Percentiles rank a stretch among this genome's conserved stretches.
Evolutionary conservation across 495 filamentous ascomycete species (phyloP).

Genomic region (Lepraria neglecta): DNA sequence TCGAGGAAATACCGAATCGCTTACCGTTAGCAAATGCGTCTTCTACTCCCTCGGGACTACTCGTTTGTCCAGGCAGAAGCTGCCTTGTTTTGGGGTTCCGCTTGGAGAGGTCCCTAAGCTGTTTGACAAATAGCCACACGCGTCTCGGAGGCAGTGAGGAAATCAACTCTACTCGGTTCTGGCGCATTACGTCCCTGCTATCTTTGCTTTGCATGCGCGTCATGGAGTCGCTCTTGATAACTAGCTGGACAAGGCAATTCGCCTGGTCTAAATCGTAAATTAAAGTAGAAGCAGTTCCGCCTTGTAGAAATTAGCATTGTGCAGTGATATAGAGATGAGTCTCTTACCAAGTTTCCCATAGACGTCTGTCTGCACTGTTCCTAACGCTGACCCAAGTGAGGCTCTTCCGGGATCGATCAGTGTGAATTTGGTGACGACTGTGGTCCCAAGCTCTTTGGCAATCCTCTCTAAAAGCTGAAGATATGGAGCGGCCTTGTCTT

Average conservation of each 20-base stretch:
- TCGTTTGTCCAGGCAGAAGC: not conserved
- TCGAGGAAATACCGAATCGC: not conserved
- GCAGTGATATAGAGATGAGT: accelerated
- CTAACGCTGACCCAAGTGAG: not conserved
- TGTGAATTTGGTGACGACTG: not conserved
- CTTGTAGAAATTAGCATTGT: slow-evolving; percentile 7
- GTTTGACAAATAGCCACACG: slow-evolving; percentile 19
- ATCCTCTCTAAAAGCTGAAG: slow-evolving; percentile 29
- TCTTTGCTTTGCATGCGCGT: not conserved
- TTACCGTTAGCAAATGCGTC: slow-evolving; percentile 14
- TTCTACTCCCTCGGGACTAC: not conserved
- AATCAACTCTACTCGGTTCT: slow-evolving; percentile 12
- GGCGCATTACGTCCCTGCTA: not conserved
- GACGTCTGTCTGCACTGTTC: not conserved
- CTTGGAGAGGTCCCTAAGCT: not conserved
- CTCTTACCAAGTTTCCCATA: slow-evolving; percentile 19
- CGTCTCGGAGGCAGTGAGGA: slow-evolving; percentile 14
- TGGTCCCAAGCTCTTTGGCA: slow-evolving; percentile 9
- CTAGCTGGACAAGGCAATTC: slow-evolving; percentile 6
- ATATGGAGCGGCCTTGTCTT: slow-evolving; percentile 18
- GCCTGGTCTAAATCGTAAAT: slow-evolving; percentile 11
- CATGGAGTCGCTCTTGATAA: slow-evolving; percentile 15
- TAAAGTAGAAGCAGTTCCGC: not conserved
- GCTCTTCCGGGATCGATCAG: not conserved
- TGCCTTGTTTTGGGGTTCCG: not conserved